A percentile compares a stretch with the other conserved stretches of the same genome.
Evolutionary conservation across 208 protist genomes (phyloP).

Genomic region (Angomonas deanei): DNA sequence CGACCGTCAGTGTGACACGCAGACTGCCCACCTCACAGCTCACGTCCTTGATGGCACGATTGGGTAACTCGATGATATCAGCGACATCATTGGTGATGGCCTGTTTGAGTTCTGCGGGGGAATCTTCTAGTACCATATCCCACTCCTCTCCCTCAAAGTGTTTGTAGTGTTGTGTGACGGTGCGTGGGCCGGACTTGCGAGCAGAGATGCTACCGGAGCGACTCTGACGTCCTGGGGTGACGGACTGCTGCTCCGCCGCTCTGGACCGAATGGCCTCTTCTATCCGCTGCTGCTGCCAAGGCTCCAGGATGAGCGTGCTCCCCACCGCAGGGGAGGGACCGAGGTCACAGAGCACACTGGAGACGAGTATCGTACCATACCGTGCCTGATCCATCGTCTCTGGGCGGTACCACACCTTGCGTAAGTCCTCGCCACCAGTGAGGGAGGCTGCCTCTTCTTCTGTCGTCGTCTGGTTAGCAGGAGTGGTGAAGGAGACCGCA

Average conservation of each 20-base stretch:
- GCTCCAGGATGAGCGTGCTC: background rate
- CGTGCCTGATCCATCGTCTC: background rate
- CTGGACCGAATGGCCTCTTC: slow-evolving; percentile 3
- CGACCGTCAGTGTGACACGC: slow-evolving; percentile 10
- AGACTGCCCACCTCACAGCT: background rate
- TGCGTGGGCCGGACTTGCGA: background rate
- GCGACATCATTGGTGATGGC: slow-evolving; percentile 6
- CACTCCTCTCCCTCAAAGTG: slow-evolving; percentile 10
- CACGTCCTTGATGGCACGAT: background rate
- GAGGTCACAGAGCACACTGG: slow-evolving; percentile 18
- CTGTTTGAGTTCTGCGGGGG: background rate
- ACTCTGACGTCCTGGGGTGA: too few relatives aligned
- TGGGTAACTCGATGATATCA: background rate
- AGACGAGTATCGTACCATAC: background rate
- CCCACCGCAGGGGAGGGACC: slow-evolving; percentile 10
- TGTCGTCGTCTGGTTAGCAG: too few relatives aligned
- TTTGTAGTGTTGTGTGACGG: slow-evolving; percentile 7
- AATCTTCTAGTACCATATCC: slow-evolving; percentile 9
- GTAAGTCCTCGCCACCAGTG: background rate
- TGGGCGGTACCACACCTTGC: slow-evolving; percentile 4
- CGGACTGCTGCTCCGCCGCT: background rate
- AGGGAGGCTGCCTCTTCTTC: too few relatives aligned
- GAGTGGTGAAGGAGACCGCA: too few relatives aligned
- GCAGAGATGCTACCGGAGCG: background rate
- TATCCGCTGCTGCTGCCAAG: slow-evolving; percentile 7